Percentiles rank a stretch among this genome's conserved stretches.
phyloP scores from a whole-genome alignment of 768 basidiomycete species.

The Boletus vermiculosoides region DNA sequence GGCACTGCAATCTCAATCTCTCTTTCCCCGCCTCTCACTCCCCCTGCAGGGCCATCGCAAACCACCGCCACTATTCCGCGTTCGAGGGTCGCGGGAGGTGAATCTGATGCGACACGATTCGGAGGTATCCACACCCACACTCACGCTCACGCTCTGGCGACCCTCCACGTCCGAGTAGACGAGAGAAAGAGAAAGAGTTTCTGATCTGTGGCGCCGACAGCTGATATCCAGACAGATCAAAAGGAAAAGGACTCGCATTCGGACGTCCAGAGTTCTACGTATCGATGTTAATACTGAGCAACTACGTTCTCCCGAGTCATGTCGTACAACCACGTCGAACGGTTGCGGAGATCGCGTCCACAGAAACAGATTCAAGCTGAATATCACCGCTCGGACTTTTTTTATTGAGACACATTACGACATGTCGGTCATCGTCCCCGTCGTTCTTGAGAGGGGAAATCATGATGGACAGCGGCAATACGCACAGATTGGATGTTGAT shows the following conservation, averaged over 20 bases:
- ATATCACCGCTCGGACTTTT: neutral
- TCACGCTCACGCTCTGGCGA: neutral
- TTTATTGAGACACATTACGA: neutral
- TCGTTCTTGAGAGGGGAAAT: neutral
- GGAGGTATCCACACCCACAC: neutral
- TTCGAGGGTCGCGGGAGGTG: neutral
- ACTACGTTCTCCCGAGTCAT: neutral
- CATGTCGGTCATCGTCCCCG: neutral
- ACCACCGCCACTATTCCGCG: neutral
- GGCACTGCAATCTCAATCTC: neutral
- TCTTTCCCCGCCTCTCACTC: neutral
- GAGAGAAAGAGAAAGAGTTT: neutral
- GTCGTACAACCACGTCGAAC: neutral
- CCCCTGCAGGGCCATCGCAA: neutral
- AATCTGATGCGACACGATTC: neutral
- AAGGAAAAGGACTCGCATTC: neutral
- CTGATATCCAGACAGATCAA: neutral
- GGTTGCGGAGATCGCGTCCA: neutral
- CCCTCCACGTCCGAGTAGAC: neutral
- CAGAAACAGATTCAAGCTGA: neutral
- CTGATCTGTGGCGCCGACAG: neutral
- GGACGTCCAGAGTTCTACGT: neutral
- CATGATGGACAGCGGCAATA: neutral
- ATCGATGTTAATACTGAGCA: neutral
- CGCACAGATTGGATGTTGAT: neutral